These are phyloP conservation scores for Chaetomiaceae sp. DNA, from an alignment of 2,329 filamentous ascomycete species.

Conservation along the genomic window DNA sequence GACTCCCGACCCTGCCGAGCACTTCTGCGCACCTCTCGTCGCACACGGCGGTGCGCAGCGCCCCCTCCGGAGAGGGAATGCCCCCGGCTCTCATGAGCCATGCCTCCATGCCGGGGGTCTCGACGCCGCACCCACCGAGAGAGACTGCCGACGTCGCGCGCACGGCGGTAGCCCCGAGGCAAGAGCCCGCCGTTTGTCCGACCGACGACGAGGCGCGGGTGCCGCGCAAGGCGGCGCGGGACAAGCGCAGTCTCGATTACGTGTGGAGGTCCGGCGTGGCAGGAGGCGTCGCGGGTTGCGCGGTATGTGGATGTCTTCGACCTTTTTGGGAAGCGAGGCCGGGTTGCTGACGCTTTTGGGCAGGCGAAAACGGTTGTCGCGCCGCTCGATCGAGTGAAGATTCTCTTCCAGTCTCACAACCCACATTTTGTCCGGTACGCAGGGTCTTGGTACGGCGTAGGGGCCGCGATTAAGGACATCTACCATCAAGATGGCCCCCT, in stretches of 20 bases:
- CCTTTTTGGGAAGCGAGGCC: neutral
- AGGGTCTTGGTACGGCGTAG: slow-evolving; percentile 78
- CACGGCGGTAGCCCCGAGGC: slow-evolving; percentile 28
- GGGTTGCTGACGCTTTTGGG: slow-evolving; percentile 16
- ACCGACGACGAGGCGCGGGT: slow-evolving; percentile 47
- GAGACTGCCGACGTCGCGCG: slow-evolving; percentile 17
- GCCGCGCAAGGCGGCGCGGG: slow-evolving; percentile 41
- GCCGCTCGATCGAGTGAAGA: slow-evolving; percentile 95
- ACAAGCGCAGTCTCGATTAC: slow-evolving; percentile 77
- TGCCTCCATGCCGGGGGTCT: slow-evolving; percentile 52
- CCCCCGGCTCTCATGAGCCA: slow-evolving; percentile 50
- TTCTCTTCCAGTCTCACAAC: slow-evolving; percentile 93
- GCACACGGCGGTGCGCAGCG: slow-evolving; percentile 15
- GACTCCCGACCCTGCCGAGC: neutral
- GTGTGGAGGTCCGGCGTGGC: slow-evolving; percentile 76
- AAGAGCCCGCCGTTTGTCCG: slow-evolving; percentile 39
- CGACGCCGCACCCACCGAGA: slow-evolving; percentile 36
- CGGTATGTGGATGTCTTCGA: slow-evolving; percentile 54
- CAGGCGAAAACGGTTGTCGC: slow-evolving; percentile 94
- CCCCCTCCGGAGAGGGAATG: slow-evolving; percentile 39
- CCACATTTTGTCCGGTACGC: slow-evolving; percentile 92
- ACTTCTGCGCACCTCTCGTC: slow-evolving; percentile 3
- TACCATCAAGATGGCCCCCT: slow-evolving; percentile 64
- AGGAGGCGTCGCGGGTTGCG: slow-evolving; percentile 85
- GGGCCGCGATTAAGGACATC: slow-evolving; percentile 78